Base-by-base conservation (phyloP, 768 basidiomycete species). In the Atractiella rhizophila region DNA sequence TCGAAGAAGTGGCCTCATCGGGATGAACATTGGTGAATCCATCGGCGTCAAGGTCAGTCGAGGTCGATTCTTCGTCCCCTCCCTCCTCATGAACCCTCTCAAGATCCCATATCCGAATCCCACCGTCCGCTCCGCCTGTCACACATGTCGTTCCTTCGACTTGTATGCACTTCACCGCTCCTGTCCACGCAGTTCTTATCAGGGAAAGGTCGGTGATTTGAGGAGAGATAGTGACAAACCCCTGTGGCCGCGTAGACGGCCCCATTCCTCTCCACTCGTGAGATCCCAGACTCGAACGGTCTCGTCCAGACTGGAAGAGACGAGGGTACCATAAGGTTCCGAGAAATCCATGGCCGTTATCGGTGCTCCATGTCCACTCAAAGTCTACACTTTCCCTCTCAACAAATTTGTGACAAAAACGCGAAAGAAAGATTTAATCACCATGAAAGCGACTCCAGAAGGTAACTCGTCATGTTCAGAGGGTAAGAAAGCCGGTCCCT, bases 381-480 rank as follows among this genome's bases (percentile, higher is more conserved):
- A 50, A 60, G 81, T 82, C n/a, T n/a, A n/a, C n/a, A n/a, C n/a
- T n/a, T n/a, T n/a, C n/a, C n/a, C n/a, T n/a, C n/a, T n/a, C n/a
- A n/a, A n/a, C n/a, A n/a, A n/a, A n/a, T n/a, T n/a, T n/a, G n/a
- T n/a, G n/a, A n/a, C n/a, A n/a, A n/a, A n/a, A n/a, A n/a, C n/a
- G n/a, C n/a, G n/a, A n/a, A n/a, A n/a, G n/a, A n/a, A n/a, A n/a
- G n/a, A n/a, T n/a, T n/a, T n/a, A n/a, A n/a, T n/a, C n/a, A n/a
- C n/a, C 86, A 98, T 96, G 62, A 98, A 98, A 11, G 88, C 91
- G 5, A 96, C 71, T 1, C 82, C 83, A 7, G 74, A 70, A 8
- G 91, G 91, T 24, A 98, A 65, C 39, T 91, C 83, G 50, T 85
- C 82, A 50, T 98, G 91, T 56, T 96, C 91, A 15, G 85, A 91